Base-by-base conservation (phyloP, 2,329 filamentous ascomycete genomes). In the Ophiostoma montium region DNA sequence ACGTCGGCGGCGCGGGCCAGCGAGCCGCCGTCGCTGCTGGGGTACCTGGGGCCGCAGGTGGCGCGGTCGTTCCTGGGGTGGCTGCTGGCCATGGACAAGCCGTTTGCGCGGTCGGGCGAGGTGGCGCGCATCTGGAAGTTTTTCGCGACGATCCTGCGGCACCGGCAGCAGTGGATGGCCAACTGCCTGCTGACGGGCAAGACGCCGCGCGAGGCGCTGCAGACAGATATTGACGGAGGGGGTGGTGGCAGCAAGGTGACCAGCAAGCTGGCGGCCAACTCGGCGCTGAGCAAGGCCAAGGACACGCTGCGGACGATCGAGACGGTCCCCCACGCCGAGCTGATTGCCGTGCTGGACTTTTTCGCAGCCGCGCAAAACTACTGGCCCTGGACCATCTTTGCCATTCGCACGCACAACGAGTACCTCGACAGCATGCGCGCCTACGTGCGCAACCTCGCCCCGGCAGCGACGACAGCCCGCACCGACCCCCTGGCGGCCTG, bases 1-100 rank as follows among this genome's bases (percentile, higher is more conserved):
- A 81, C 84, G 21, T 78, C 81, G 21, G 77, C 77, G 53, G 68
- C 72, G 15, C 67, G 74, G 10, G 51, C 52, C 30, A 73, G 72
- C n/a, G 88, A 95, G 57, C 87, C 89, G 1, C 86, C 87, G n/a
- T 95, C 90, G 7, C 72, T 98, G n/a, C 76, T 98, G 19, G 89
- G 89, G 31, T 87, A 94, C 60, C 70, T 98, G 7, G 88, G 88
- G 1, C 75, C 86, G 10, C 80, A 86, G 49, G 81, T 86, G 9
- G 86, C 89, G 11, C 87, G 86, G 57, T 82, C 84, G 35, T 94
- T 98, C 60, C 70, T 98, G 21, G 78, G 83, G 53, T 70, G 92
- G 6, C 68, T 96, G 7, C 81, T 85, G 5, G 76, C 79, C 52
- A 71, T 95, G 23, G 86, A 90, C 56, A 80, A 78, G 56, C 87